Percentiles rank a stretch among this genome's conserved stretches.
Evolutionary conservation across 23 red algal genomes (phyloP).

Genomic region (Chondrus crispus): DNA sequence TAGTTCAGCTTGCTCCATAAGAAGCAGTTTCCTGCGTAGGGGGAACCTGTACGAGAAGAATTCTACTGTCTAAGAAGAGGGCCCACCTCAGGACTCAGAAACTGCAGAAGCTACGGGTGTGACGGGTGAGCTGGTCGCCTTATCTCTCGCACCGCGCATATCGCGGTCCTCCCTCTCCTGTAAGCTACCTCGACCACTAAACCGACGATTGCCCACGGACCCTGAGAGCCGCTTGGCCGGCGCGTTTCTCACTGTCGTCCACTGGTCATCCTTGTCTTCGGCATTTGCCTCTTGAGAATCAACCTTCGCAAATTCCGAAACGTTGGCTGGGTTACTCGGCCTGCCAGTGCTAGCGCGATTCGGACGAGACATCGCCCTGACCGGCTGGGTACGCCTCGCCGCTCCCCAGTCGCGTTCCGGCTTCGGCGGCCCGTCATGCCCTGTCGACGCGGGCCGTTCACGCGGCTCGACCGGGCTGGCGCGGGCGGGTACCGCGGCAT

Average conservation of each 20-base stretch:
- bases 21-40: too few species aligned
- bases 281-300: background rate
- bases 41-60: too few species aligned
- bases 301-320: background rate
- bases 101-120: background rate
- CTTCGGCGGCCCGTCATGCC: background rate
- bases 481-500: background rate
- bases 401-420: slow-evolving; percentile 47
- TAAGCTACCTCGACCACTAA: background rate
- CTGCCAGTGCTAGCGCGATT: background rate
- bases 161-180: background rate
- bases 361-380: background rate
- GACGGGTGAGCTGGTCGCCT: background rate
- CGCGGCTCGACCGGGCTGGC: background rate
- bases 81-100: background rate
- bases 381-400: slow-evolving; percentile 15
- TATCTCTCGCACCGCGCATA: background rate
- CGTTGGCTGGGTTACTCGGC: background rate
- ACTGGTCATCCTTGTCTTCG: slow-evolving; percentile 35
- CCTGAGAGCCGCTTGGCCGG: background rate
- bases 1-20: too few species aligned
- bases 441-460: background rate
- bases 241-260: slow-evolving; percentile 34
- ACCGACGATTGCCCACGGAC: slow-evolving; percentile 21
- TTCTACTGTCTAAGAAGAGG: background rate